These are phyloP conservation scores for Boletellus ananiceps DNA, from an alignment of 768 basidiomycete genomes.

Conservation along the genomic window DNA sequence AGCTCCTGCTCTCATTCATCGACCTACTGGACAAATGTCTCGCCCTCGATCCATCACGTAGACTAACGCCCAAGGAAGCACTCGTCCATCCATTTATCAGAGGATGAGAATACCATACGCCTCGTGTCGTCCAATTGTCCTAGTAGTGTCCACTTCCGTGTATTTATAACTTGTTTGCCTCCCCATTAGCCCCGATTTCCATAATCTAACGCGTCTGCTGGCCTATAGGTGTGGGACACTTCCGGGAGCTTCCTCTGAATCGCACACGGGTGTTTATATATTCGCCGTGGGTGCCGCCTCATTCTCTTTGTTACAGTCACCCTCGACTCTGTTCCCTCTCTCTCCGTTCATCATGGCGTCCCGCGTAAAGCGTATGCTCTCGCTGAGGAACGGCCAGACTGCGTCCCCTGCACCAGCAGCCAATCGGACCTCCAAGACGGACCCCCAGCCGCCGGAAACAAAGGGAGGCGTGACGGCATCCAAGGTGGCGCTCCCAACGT, in stretches of 20 bases:
- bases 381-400: not conserved
- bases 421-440: not conserved
- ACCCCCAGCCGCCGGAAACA: not conserved
- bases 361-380: slow-evolving; percentile 16
- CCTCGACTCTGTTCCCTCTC: not conserved
- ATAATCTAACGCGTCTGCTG: not conserved
- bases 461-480: not conserved
- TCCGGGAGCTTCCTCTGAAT: too few relatives aligned
- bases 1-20: slow-evolving; percentile 72
- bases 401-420: not conserved
- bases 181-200: too few relatives aligned
- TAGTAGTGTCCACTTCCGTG: not conserved
- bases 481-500: slow-evolving; percentile 33
- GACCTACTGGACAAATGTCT: slow-evolving; percentile 92
- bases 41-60: slow-evolving; percentile 75
- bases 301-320: not conserved
- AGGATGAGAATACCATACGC: slow-evolving; percentile 32
- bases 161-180: not conserved
- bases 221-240: not conserved
- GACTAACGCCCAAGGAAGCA: slow-evolving; percentile 89
- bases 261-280: slow-evolving; percentile 1
- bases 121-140: slow-evolving; percentile 12
- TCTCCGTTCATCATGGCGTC: slow-evolving; percentile 10
- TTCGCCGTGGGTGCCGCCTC: not conserved
- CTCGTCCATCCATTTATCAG: slow-evolving; percentile 83